Conservation (phyloP, 2,329 filamentous ascomycete species). For the Diaporthe sp. region DNA sequence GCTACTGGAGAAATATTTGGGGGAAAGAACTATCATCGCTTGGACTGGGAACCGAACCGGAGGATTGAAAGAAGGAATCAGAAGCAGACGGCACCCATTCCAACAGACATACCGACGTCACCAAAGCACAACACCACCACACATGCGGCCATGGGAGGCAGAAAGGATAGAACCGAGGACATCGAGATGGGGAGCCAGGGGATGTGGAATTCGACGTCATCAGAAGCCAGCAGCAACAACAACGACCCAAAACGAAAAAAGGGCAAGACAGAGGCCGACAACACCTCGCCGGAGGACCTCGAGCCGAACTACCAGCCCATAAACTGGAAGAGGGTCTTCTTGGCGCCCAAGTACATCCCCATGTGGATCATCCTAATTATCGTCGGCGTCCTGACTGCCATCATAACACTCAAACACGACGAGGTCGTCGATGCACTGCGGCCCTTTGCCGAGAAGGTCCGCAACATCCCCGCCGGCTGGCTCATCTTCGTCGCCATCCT, state of each 20-base stretch:
- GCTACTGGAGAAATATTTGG: not conserved
- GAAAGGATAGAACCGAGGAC: conserved; percentile 29
- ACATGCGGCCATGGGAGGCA: conserved; percentile 41
- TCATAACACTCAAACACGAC: conserved; percentile 55
- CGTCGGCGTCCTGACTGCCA: conserved; percentile 48
- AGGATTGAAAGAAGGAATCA: not conserved
- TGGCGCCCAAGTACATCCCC: conserved; percentile 53
- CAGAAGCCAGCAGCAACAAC: conserved; percentile 28
- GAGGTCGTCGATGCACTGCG: conserved; percentile 53
- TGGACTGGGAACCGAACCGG: not conserved
- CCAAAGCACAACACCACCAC: not conserved
- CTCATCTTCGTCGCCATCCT: conserved; percentile 56
- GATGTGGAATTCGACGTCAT: conserved; percentile 35
- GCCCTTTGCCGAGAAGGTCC: conserved; percentile 54
- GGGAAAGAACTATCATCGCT: not conserved
- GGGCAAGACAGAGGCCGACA: conserved; percentile 28
- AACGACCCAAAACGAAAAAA: conserved; percentile 33
- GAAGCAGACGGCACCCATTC: not conserved
- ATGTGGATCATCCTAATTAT: conserved; percentile 45
- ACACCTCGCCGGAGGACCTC: conserved; percentile 1
- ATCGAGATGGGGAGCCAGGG: conserved; percentile 39
- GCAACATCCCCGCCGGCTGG: conserved; percentile 55
- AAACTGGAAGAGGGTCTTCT: conserved; percentile 52
- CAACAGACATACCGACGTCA: not conserved
- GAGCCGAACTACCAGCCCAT: conserved; percentile 52